Conservation (phyloP, 208 protist species). For the Trypanosomatidae sp. region DNA sequence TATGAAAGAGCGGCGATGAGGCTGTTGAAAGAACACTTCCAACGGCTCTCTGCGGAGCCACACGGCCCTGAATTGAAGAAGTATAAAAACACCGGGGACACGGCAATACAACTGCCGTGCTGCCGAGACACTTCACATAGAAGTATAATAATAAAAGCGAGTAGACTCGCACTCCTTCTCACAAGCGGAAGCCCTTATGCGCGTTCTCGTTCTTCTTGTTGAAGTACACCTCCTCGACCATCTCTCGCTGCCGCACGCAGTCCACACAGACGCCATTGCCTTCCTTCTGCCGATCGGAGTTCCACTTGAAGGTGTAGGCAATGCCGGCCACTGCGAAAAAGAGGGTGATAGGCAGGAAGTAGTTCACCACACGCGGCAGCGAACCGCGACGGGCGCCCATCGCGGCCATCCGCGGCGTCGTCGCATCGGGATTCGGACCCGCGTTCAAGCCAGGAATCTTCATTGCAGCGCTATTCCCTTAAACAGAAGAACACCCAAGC, state of each 20-base stretch:
- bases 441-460: conserved; percentile 26
- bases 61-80: too few relatives aligned
- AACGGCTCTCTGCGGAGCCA: too few relatives aligned
- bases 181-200: conserved; percentile 63
- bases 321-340: conserved; percentile 65
- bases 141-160: background rate
- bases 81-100: too few relatives aligned
- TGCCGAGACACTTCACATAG: background rate
- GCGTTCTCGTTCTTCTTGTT: conserved; percentile 42
- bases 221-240: conserved; percentile 83
- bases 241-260: conserved; percentile 78
- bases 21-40: too few relatives aligned
- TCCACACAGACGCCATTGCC: conserved; percentile 78
- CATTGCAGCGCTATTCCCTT: conserved; percentile 23
- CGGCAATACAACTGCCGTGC: too few relatives aligned
- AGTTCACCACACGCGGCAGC: conserved; percentile 17
- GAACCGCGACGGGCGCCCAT: conserved; percentile 4
- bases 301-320: conserved; percentile 72
- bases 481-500: too few relatives aligned
- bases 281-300: conserved; percentile 60
- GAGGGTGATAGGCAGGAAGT: conserved; percentile 53
- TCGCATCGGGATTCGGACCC: conserved; percentile 18
- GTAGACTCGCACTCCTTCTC: background rate
- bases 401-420: conserved; percentile 30
- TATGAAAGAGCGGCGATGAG: too few relatives aligned